Evolutionary conservation across 805 yeast genomes (phyloP).

Genomic region (Barnettozyma vustinii): DNA sequence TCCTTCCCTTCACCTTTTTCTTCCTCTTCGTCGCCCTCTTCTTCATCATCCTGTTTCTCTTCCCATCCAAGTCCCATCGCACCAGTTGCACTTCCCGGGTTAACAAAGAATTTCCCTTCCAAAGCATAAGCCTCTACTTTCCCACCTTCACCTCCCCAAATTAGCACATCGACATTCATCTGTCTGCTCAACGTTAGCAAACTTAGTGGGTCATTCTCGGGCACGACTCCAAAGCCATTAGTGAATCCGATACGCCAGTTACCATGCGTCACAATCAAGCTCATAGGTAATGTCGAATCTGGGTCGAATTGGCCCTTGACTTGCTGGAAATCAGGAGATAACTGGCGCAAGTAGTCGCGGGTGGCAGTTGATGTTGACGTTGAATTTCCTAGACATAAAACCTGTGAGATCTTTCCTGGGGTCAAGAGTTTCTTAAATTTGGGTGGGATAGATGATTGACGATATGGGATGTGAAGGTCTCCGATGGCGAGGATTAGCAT

Average conservation of each 20-base stretch:
- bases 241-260: conserved; percentile 76
- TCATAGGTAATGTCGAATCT: conserved; percentile 46
- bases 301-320: conserved; percentile 84
- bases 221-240: conserved; percentile 79
- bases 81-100: conserved; percentile 96
- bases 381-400: conserved; percentile 79
- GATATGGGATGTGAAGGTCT: conserved; percentile 85
- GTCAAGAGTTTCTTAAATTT: conserved; percentile 69
- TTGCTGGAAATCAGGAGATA: conserved; percentile 67
- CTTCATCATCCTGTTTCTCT: conserved; percentile 34
- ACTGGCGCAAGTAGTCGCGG: conserved; percentile 52
- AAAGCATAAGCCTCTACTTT: conserved; percentile 88
- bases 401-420: conserved; percentile 85
- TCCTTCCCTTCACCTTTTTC: conserved; percentile 10
- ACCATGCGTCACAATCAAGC: conserved; percentile 62
- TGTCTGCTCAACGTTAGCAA: conserved; percentile 79
- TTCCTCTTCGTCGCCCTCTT: conserved; percentile 24
- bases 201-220: conserved; percentile 82
- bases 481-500: conserved; percentile 83
- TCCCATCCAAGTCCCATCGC: conserved; percentile 70
- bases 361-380: conserved; percentile 58
- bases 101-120: conserved; percentile 90
- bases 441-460: conserved; percentile 4
- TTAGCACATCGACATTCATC: conserved; percentile 82
- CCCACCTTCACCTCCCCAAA: conserved; percentile 94